These are phyloP conservation scores for Musa beccarii DNA, from an alignment of 176 grass and related monocot genomes.

Conservation along the genomic window DNA sequence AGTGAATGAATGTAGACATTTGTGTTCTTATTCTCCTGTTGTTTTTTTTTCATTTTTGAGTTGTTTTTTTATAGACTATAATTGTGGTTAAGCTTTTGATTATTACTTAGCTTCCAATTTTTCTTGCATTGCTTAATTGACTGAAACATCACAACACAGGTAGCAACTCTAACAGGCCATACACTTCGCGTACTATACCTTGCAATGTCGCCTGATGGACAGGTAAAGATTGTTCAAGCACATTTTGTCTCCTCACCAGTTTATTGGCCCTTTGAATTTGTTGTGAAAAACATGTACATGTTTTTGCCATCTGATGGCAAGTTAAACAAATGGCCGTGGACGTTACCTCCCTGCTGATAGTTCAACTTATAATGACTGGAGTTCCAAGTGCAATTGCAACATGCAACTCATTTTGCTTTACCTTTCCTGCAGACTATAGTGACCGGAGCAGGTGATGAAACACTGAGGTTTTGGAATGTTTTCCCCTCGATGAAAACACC, in stretches of 20 bases:
- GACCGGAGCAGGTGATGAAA: conserved; percentile 88
- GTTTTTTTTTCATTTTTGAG: background rate
- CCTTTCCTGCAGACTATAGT: conserved; percentile 66
- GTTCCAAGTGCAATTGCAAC: background rate
- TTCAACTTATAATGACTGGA: background rate
- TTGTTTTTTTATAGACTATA: background rate
- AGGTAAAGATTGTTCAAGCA: conserved; percentile 32
- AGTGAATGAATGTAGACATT: background rate
- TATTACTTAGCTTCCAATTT: background rate
- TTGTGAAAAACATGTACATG: no score
- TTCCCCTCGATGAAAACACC: conserved; percentile 78
- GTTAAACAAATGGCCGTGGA: background rate
- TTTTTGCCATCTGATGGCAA: no score
- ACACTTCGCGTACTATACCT: conserved; percentile 91
- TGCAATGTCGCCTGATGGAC: conserved; percentile 80
- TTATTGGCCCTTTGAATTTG: background rate
- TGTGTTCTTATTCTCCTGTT: no score
- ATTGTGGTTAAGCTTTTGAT: background rate
- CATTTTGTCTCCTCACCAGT: background rate
- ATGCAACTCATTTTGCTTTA: conserved; percentile 1
- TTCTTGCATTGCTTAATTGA: background rate
- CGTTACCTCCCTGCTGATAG: background rate
- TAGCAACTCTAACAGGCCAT: conserved; percentile 79
- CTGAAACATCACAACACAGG: conserved; percentile 32
- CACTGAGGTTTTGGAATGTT: conserved; percentile 92